phyloP scores from a whole-genome alignment of 352 stramenopile genomes.

The Phytophthora fragariaefolia region DNA sequence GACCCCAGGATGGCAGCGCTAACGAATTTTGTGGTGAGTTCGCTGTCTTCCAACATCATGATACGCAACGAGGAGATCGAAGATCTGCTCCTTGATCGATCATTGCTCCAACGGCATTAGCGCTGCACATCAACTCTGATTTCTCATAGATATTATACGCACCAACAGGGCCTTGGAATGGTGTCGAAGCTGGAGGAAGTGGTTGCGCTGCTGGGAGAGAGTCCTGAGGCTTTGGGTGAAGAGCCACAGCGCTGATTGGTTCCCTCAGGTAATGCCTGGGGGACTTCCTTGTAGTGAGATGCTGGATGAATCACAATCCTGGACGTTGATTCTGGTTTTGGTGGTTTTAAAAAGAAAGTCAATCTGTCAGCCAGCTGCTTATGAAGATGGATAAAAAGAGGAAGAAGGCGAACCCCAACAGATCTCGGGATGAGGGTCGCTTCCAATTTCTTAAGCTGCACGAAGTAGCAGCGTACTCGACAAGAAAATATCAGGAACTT shows the following conservation, averaged over 20 bases:
- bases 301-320: no score
- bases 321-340: no score
- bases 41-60: slow-evolving; percentile 35
- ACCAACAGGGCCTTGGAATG: not conserved
- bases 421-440: slow-evolving; percentile 26
- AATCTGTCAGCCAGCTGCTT: no score
- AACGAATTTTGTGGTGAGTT: slow-evolving; percentile 42
- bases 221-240: no score
- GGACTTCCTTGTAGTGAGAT: no score
- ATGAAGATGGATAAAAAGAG: no score
- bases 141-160: not conserved
- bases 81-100: slow-evolving; percentile 4
- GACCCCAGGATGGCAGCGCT: slow-evolving; percentile 35
- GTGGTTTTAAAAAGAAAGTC: not conserved
- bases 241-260: no score
- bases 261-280: no score
- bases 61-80: slow-evolving; percentile 43
- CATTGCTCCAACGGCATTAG: not conserved
- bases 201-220: no score
- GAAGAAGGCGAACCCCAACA: slow-evolving; percentile 26
- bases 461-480: slow-evolving; percentile 4
- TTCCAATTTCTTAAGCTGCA: slow-evolving; percentile 22
- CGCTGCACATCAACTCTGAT: no score
- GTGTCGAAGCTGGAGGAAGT: not conserved
- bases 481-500: not conserved